phyloP scores from a whole-genome alignment of 148 eudicot genomes.

The Silene conica region DNA sequence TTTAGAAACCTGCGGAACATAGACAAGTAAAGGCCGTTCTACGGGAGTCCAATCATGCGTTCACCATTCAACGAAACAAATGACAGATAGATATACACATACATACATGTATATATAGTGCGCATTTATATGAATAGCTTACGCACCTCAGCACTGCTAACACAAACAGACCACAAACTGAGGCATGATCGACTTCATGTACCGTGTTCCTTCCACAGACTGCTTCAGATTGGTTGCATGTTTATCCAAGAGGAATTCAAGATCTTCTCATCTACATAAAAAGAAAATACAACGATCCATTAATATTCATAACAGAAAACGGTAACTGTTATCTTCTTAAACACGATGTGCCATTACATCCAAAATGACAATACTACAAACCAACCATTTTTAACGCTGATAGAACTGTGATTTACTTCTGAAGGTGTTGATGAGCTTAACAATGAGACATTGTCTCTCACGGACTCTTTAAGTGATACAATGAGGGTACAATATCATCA shows the following conservation, averaged over 20 bases:
- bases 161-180: background rate
- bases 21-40: too few relatives aligned
- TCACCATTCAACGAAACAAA: too few relatives aligned
- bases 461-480: conserved; percentile 23
- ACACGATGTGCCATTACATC: background rate
- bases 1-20: too few relatives aligned
- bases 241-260: conserved; percentile 34
- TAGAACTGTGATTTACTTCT: background rate
- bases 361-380: background rate
- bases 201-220: conserved; percentile 15
- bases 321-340: conserved; percentile 17
- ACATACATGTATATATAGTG: too few relatives aligned
- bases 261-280: conserved; percentile 36
- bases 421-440: conserved; percentile 28
- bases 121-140: too few relatives aligned
- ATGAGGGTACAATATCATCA: conserved; percentile 30
- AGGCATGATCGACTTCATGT: background rate
- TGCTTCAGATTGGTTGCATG: conserved; percentile 6
- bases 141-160: too few relatives aligned
- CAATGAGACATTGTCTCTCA: conserved; percentile 14
- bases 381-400: too few relatives aligned
- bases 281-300: conserved; percentile 37
- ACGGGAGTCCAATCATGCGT: too few relatives aligned
- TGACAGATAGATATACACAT: too few relatives aligned
- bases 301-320: conserved; percentile 34